Percentiles rank a stretch among this genome's conserved stretches.
phyloP scores from a whole-genome alignment of 2,329 filamentous ascomycete genomes.

The Meredithiella fracta region DNA sequence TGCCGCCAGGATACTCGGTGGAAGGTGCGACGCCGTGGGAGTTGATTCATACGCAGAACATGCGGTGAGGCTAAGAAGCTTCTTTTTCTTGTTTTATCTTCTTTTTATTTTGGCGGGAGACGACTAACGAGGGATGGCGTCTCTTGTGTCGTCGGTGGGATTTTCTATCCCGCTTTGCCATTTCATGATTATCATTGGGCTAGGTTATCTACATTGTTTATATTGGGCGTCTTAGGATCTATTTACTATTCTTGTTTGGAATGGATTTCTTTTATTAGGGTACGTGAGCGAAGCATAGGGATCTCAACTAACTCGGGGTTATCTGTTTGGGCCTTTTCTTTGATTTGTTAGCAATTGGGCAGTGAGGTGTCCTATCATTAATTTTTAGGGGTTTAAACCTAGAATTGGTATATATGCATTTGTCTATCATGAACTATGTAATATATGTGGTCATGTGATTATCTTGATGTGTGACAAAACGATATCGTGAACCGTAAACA shows the following conservation, averaged over 20 bases:
- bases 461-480: too few species aligned
- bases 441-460: background rate
- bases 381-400: too few species aligned
- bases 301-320: too few species aligned
- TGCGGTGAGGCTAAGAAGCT: conserved; percentile 15
- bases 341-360: too few species aligned
- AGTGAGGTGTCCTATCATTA: too few species aligned
- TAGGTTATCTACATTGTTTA: background rate
- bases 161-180: too few species aligned
- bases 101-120: background rate
- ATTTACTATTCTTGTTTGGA: background rate
- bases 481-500: too few species aligned
- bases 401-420: too few species aligned
- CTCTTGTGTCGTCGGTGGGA: background rate
- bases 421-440: background rate
- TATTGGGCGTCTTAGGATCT: background rate
- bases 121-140: background rate
- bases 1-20: conserved; percentile 38
- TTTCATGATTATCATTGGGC: conserved; percentile 3
- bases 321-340: too few species aligned
- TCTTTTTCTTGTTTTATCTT: background rate
- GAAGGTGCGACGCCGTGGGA: conserved; percentile 34
- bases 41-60: conserved; percentile 33
- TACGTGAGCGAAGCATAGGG: too few species aligned
- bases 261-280: too few species aligned